These are phyloP conservation scores for Xerocomus nothofagi DNA, from an alignment of 1,284 basidiomycete species.

Conservation along the genomic window DNA sequence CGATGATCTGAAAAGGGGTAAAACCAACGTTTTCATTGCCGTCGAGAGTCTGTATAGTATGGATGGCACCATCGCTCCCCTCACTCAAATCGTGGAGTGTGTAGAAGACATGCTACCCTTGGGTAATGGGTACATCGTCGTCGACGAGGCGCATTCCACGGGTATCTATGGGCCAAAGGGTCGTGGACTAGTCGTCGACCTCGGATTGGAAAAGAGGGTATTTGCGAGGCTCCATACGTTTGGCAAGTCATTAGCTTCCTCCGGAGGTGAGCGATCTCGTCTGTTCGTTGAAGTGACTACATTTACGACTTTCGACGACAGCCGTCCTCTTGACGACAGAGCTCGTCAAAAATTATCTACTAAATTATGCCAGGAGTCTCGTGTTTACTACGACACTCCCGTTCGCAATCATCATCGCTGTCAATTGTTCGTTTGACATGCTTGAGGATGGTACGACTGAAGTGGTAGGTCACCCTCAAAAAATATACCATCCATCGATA, in stretches of 20 bases:
- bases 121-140: constrained; percentile 69
- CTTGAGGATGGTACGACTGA: constrained; percentile 69
- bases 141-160: constrained; percentile 91
- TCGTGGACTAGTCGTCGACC: constrained; percentile 62
- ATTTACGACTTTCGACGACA: constrained; percentile 29
- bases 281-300: not conserved
- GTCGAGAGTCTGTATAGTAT: constrained; percentile 93
- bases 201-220: constrained; percentile 63
- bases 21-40: constrained; percentile 67
- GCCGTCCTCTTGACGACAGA: constrained; percentile 78
- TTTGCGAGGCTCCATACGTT: constrained; percentile 70
- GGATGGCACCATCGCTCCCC: constrained; percentile 90
- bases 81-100: constrained; percentile 61
- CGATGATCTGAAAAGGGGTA: constrained; percentile 37
- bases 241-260: constrained; percentile 70
- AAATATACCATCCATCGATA: not conserved
- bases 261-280: constrained; percentile 63
- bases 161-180: constrained; percentile 81
- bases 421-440: constrained; percentile 77
- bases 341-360: constrained; percentile 77
- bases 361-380: constrained; percentile 92
- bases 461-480: constrained; percentile 37
- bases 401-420: constrained; percentile 71
- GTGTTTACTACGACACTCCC: constrained; percentile 88
- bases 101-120: constrained; percentile 59